Evolutionary conservation across 768 basidiomycete genomes (phyloP).

Genomic region (Agaricus sinodeliciosus): DNA sequence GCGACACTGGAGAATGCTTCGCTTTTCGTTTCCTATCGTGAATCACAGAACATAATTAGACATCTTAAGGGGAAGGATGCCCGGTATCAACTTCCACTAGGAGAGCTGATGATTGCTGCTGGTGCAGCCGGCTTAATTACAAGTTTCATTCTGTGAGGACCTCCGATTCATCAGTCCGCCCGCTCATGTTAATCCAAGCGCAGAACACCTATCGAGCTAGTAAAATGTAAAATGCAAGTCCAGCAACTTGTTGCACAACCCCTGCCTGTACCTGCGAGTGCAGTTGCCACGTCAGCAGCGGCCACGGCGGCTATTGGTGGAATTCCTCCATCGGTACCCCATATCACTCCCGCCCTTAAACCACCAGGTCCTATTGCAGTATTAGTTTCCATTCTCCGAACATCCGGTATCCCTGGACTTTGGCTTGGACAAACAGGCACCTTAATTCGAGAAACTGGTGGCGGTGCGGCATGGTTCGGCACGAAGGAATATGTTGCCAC

Average conservation of each 20-base stretch:
- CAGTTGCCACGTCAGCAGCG: conserved; percentile 10
- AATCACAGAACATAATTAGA: conserved; percentile 60
- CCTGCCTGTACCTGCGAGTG: conserved; percentile 14
- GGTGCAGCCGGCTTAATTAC: conserved; percentile 83
- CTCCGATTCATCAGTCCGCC: neutral
- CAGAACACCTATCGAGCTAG: conserved; percentile 89
- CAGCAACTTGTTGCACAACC: conserved; percentile 13
- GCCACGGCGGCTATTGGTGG: conserved; percentile 12
- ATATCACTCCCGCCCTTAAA: conserved; percentile 9
- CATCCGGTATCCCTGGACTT: conserved; percentile 74
- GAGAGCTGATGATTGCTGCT: conserved; percentile 73
- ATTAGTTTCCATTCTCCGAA: conserved; percentile 53
- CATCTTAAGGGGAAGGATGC: conserved; percentile 18
- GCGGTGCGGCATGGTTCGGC: conserved; percentile 86
- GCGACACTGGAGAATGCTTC: conserved; percentile 91
- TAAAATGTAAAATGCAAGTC: conserved; percentile 98
- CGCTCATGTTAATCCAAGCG: neutral
- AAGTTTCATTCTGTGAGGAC: conserved; percentile 78
- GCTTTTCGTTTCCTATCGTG: conserved; percentile 81
- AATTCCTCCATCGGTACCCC: conserved; percentile 1
- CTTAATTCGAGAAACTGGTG: conserved; percentile 88
- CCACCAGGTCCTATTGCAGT: conserved; percentile 75
- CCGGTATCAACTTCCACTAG: conserved; percentile 39
- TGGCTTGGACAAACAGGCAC: conserved; percentile 97
- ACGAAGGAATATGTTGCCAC: conserved; percentile 75